Conservation (phyloP, 805 yeast genomes). For the Yarrowia bubula region DNA sequence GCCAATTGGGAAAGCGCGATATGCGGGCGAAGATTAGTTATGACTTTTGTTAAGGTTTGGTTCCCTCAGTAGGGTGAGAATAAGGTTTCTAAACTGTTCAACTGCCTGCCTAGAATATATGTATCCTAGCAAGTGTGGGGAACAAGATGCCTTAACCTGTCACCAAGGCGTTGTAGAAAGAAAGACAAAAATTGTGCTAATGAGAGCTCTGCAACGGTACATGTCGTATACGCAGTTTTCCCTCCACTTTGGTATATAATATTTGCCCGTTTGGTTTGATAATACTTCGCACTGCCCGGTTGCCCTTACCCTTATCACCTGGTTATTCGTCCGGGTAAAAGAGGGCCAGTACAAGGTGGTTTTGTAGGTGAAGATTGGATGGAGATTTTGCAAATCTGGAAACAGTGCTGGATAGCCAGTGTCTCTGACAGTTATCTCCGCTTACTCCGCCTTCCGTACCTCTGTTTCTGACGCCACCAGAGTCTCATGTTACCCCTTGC, state of each 20-base stretch:
- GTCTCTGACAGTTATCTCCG: neutral
- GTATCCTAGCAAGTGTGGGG: neutral
- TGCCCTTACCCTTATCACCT: conserved; percentile 22
- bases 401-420: no score
- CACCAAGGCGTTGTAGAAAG: no score
- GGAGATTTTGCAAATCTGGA: no score
- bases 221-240: neutral
- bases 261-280: neutral
- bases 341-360: neutral
- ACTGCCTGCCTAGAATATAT: neutral
- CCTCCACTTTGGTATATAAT: neutral
- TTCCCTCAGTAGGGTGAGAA: no score
- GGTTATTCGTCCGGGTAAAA: conserved; percentile 14
- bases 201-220: no score
- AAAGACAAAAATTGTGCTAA: no score
- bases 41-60: neutral
- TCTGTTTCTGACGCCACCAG: neutral
- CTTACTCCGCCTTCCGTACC: neutral
- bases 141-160: neutral
- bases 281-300: conserved; percentile 2
- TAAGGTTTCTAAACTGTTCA: no score
- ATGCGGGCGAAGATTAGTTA: no score
- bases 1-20: no score
- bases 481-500: neutral
- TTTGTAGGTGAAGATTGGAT: no score